Conservation (phyloP, 352 stramenopile species). For the Elongisporangium senticosum region DNA sequence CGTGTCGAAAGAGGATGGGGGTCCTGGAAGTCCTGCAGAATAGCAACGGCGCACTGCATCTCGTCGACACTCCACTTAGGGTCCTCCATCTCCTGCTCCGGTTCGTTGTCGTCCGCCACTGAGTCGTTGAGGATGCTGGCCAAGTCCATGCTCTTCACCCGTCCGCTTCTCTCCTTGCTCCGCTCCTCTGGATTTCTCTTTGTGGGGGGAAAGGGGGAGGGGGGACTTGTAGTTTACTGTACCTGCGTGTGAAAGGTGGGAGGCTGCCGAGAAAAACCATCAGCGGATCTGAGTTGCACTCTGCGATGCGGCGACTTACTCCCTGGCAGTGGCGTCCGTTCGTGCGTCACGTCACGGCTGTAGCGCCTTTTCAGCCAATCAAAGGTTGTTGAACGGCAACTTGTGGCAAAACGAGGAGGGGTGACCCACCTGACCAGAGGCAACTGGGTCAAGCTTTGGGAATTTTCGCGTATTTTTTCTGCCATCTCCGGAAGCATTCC, state of each 20-base stretch:
- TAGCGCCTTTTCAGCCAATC: neutral
- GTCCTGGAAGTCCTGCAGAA: slow-evolving; percentile 7
- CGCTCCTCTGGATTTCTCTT: neutral
- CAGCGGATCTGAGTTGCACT: neutral
- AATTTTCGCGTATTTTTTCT: neutral
- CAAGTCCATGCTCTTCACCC: neutral
- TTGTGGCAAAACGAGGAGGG: neutral
- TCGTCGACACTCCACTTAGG: slow-evolving; percentile 4
- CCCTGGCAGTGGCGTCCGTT: neutral
- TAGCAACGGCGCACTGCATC: slow-evolving; percentile 8
- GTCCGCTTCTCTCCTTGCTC: neutral
- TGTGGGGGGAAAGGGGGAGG: neutral
- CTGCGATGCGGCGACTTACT: neutral
- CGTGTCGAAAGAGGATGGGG: neutral
- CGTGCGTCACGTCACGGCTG: neutral
- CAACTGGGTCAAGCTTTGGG: neutral
- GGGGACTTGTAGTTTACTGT: neutral
- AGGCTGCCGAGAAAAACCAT: neutral
- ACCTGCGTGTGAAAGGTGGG: neutral
- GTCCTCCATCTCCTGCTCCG: neutral
- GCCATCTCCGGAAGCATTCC: neutral
- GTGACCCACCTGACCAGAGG: neutral
- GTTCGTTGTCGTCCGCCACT: neutral
- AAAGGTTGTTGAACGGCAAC: neutral
- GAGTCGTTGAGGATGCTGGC: neutral